Evolutionary conservation across 2,329 filamentous ascomycete species (phyloP), one percentile per base, ranked within the genome.

Genomic region (Xylariaceae sp.): DNA sequence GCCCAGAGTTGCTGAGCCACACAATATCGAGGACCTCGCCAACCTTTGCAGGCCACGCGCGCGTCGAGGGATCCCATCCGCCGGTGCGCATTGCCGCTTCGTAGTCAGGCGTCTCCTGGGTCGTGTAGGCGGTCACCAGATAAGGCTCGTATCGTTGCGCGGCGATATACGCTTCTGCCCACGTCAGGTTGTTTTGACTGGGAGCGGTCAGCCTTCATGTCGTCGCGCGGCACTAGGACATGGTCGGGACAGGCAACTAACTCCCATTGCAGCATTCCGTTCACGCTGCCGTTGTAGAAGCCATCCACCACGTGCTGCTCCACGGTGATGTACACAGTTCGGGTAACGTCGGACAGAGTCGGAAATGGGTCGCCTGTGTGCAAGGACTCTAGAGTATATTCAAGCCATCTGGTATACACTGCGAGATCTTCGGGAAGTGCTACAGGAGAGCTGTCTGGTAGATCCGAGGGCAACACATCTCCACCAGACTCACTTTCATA

Each of bases 11-110:
- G 44, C 64, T 68, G 27, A 62, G 55, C 44, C 67, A 58, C 5
- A 77, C 64, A 13, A 73, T 68, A 35, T 74, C 70, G 3, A 75
- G 51, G 1, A 75, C 67, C 46, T 80, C 75, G 17, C 73, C 74
- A 2, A 75, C 47, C 27, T 62, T 59, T 1, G 68, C 72, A 0
- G 75, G 70, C 46, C 67, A 79, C 0, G 67, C 61, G 8, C 57
- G 53, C 0, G 62, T 68, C 0, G 37, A 44, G 0, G 72, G 72
- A 39, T 80, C 75, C 59, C 68, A 75, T 12, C 72, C 73, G 12
- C 56, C 40, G 44, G 75, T 70, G 10, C 49, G 47, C 0, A 73
- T 15, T 0, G 74, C 73, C 0, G 58, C 61, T 0, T 63, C 57
- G 45, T 73, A 75, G 48, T 75, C 55, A 2, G 74, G 73, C n/a